Conservation (phyloP, 306 rosid genomes). For the Argentina anserina region DNA sequence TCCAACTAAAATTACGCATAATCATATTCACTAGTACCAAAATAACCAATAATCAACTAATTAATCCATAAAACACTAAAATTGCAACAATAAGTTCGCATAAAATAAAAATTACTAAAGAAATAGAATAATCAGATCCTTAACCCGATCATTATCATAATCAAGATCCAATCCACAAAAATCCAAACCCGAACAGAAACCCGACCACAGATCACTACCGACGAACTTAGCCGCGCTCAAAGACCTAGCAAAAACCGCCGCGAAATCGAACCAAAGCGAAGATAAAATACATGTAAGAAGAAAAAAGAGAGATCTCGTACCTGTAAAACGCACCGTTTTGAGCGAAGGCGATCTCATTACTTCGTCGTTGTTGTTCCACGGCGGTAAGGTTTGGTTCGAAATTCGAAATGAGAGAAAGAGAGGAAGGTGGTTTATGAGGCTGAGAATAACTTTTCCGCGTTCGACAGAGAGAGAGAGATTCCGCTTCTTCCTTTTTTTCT, state of each 20-base stretch:
- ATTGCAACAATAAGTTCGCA: neutral
- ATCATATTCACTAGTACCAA: neutral
- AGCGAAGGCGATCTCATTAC: conserved; percentile 38
- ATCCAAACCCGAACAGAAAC: neutral
- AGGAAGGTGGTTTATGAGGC: conserved; percentile 6
- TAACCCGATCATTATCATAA: neutral
- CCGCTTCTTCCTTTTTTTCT: neutral
- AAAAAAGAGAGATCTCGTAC: neutral
- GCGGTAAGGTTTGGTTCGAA: neutral
- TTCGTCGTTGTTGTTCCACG: neutral
- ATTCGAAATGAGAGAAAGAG: neutral
- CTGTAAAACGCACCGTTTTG: conserved; percentile 11
- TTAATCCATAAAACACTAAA: neutral
- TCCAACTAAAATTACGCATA: neutral
- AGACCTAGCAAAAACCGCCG: neutral
- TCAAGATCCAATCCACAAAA: conserved; percentile 29
- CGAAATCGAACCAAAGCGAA: neutral
- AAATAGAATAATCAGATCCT: conserved; percentile 20
- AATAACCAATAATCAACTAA: neutral
- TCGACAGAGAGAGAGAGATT: neutral
- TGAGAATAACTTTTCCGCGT: conserved; percentile 24
- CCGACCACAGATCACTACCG: neutral
- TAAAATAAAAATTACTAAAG: neutral
- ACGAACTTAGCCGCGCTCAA: neutral
- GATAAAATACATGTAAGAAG: neutral